Conservation (phyloP, 345 rosid genomes). For the Jatropha curcas region DNA sequence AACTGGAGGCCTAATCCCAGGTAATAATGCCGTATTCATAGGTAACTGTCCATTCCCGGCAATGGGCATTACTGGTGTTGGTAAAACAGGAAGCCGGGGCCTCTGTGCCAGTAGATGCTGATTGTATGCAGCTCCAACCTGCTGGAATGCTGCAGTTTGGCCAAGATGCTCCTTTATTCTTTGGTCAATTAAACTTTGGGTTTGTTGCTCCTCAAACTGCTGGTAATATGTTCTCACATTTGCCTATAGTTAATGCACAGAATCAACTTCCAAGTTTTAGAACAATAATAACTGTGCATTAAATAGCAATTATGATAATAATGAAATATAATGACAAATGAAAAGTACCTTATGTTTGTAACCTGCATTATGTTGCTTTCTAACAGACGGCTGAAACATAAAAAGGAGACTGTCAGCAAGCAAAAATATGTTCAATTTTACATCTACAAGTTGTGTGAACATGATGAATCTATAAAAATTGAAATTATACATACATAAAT, state of each 20-base stretch:
- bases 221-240: slow-evolving; percentile 91
- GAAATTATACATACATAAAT: too few relatives aligned
- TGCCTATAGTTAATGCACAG: slow-evolving; percentile 49
- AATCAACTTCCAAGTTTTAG: background rate
- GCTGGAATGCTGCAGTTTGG: slow-evolving; percentile 81
- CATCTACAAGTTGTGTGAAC: too few relatives aligned
- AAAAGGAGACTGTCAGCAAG: too few relatives aligned
- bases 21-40: too few relatives aligned
- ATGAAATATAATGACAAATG: background rate
- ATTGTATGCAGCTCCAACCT: slow-evolving; percentile 88
- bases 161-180: slow-evolving; percentile 95
- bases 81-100: slow-evolving; percentile 85
- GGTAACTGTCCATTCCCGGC: too few relatives aligned
- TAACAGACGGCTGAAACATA: slow-evolving; percentile 83
- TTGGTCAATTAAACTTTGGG: slow-evolving; percentile 93
- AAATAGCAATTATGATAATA: background rate
- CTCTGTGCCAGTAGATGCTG: slow-evolving; percentile 78
- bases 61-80: slow-evolving; percentile 58
- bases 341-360: slow-evolving; percentile 89
- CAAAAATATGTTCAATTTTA: too few relatives aligned
- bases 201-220: slow-evolving; percentile 99
- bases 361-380: slow-evolving; percentile 99
- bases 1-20: slow-evolving; percentile 86
- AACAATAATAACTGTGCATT: background rate
- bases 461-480: too few relatives aligned